Evolutionary conservation across 2,329 filamentous ascomycete genomes (phyloP).

Genomic region (Colletotrichum melonis): DNA sequence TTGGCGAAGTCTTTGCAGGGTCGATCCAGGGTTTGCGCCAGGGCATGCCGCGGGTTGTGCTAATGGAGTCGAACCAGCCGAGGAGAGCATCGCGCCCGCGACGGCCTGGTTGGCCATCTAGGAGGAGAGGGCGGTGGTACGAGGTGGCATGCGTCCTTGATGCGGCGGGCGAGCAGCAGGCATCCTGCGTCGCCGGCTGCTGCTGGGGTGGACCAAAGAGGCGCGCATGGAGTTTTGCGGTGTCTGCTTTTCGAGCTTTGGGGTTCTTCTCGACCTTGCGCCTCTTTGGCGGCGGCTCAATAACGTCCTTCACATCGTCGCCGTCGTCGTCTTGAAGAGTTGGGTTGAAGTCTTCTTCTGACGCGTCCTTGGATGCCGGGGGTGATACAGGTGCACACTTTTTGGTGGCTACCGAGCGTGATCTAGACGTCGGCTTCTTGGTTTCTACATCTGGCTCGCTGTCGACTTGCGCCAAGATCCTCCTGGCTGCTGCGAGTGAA

Average conservation of each 20-base stretch:
- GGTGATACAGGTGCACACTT: not conserved
- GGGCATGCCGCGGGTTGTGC: conserved; percentile 63
- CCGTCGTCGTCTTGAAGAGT: not conserved
- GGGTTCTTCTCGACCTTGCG: conserved; percentile 11
- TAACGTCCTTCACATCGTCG: conserved; percentile 3
- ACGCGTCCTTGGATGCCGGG: conserved; percentile 29
- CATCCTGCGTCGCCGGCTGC: not conserved
- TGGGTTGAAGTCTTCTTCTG: conserved; percentile 21
- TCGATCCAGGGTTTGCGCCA: conserved; percentile 70
- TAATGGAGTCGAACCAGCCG: conserved; percentile 62
- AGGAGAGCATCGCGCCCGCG: conserved; percentile 52
- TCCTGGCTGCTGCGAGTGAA: conserved; percentile 33
- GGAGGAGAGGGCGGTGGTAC: conserved; percentile 64
- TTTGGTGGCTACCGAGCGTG: conserved; percentile 2
- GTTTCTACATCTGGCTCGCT: conserved; percentile 18
- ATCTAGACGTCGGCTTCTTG: not conserved
- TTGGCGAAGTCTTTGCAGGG: conserved; percentile 42
- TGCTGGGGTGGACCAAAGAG: conserved; percentile 9
- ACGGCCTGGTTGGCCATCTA: conserved; percentile 49
- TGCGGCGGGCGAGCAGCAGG: not conserved
- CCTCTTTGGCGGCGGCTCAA: conserved; percentile 24
- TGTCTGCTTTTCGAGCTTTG: conserved; percentile 16
- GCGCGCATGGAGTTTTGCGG: not conserved
- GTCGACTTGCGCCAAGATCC: conserved; percentile 22
- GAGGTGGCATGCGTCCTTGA: conserved; percentile 46